Percentiles rank a stretch among this genome's conserved stretches.
These are phyloP conservation scores for Fistulinella prunicolor DNA, from an alignment of 768 basidiomycete genomes.

Conservation along the genomic window DNA sequence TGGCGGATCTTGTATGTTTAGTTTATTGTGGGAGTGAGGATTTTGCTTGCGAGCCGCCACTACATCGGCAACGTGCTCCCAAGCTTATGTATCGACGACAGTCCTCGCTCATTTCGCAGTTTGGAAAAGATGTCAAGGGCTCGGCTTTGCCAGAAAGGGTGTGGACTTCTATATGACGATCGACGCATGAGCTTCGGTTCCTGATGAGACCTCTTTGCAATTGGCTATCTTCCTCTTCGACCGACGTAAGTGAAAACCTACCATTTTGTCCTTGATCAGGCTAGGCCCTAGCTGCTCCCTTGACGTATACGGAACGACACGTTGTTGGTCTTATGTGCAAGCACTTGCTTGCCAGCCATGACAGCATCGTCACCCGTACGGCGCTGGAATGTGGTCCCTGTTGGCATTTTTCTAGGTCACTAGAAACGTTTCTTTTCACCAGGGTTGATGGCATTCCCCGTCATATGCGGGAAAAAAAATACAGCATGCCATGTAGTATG, in stretches of 20 bases:
- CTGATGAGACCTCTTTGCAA: slow-evolving; percentile 16
- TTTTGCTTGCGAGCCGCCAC: not conserved
- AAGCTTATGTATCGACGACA: too few species aligned
- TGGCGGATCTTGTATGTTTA: not conserved
- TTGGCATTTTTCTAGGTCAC: slow-evolving; percentile 1
- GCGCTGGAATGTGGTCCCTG: slow-evolving; percentile 1
- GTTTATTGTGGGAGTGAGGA: not conserved
- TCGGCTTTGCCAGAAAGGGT: slow-evolving; percentile 16
- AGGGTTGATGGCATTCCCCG: slow-evolving; percentile 4
- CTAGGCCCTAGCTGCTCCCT: slow-evolving; percentile 3
- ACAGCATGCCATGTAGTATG: slow-evolving; percentile 6
- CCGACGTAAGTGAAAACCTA: slow-evolving; percentile 12
- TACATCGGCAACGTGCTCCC: too few species aligned
- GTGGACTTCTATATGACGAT: slow-evolving; percentile 24
- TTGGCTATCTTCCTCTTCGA: slow-evolving; percentile 9
- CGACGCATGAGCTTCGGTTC: slow-evolving; percentile 27
- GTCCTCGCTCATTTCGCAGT: slow-evolving; percentile 5
- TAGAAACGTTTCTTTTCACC: slow-evolving; percentile 11
- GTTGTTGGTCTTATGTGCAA: slow-evolving; percentile 12
- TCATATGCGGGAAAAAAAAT: slow-evolving; percentile 4
- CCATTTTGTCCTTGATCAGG: slow-evolving; percentile 4
- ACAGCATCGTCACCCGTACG: not conserved
- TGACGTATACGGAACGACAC: slow-evolving; percentile 25
- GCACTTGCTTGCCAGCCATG: too few species aligned
- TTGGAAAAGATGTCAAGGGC: slow-evolving; percentile 22